These are phyloP conservation scores for Pleurotus cornucopiae DNA, from an alignment of 768 basidiomycete genomes.

Conservation along the genomic window DNA sequence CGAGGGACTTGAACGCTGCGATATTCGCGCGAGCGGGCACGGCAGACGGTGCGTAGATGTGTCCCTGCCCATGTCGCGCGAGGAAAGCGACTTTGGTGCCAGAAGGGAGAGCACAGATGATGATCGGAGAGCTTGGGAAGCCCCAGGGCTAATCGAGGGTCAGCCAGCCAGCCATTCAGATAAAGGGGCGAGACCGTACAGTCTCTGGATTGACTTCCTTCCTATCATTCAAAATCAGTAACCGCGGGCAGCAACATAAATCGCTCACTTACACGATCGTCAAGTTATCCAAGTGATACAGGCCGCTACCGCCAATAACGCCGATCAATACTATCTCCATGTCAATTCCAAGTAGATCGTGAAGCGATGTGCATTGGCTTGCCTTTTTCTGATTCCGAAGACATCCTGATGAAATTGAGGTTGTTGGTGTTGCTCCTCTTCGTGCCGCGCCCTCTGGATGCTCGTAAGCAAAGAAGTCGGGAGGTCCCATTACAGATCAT, in stretches of 20 bases:
- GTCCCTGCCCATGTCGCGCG: constrained; percentile 83
- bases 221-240: constrained; percentile 31
- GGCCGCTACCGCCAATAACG: constrained; percentile 87
- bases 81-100: constrained; percentile 84
- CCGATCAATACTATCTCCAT: constrained; percentile 64
- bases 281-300: constrained; percentile 92
- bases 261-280: constrained; percentile 66
- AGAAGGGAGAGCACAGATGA: constrained; percentile 84
- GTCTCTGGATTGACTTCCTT: constrained; percentile 78
- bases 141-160: constrained; percentile 78
- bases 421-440: too few relatives aligned
- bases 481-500: too few relatives aligned
- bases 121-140: constrained; percentile 83
- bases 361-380: background rate
- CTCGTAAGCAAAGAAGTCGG: too few relatives aligned
- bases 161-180: background rate
- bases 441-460: too few relatives aligned
- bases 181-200: constrained; percentile 35
- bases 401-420: background rate
- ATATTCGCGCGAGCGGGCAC: constrained; percentile 92
- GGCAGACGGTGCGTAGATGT: constrained; percentile 72
- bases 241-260: background rate
- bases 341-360: background rate
- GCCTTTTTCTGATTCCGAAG: background rate
- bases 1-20: constrained; percentile 89